Evolutionary conservation across 768 basidiomycete genomes (phyloP).

Genomic region (Tephrocybe rancida): DNA sequence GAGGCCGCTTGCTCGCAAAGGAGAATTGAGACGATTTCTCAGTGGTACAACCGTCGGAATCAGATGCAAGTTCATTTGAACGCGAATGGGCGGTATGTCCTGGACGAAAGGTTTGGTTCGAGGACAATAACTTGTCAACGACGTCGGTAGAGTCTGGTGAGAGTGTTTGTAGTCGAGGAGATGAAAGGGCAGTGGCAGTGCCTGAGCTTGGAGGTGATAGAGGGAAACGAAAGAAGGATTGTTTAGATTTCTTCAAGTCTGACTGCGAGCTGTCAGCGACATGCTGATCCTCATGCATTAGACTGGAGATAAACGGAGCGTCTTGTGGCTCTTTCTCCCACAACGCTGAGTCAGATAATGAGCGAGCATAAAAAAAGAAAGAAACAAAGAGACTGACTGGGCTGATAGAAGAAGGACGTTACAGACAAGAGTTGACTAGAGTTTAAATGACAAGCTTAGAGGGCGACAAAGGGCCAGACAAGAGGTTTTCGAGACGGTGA

Average conservation of each 20-base stretch:
- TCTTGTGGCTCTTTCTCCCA: conserved; percentile 1
- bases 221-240: conserved; percentile 40
- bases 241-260: conserved; percentile 23
- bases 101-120: conserved; percentile 21
- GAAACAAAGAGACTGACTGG: neutral
- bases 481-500: conserved; percentile 16
- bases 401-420: neutral
- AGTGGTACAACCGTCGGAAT: conserved; percentile 48
- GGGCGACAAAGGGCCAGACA: conserved; percentile 3
- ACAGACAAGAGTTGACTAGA: neutral
- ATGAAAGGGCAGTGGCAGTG: conserved; percentile 39
- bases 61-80: conserved; percentile 33
- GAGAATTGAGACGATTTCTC: conserved; percentile 37
- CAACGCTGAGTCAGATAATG: conserved; percentile 16
- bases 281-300: conserved; percentile 19
- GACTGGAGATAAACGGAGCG: conserved; percentile 15
- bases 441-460: neutral
- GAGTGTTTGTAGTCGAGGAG: conserved; percentile 32
- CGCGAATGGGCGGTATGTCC: conserved; percentile 28
- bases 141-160: conserved; percentile 26
- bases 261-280: conserved; percentile 7
- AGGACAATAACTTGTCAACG: conserved; percentile 18
- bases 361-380: conserved; percentile 24
- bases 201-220: conserved; percentile 51
- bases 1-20: conserved; percentile 24